Evolutionary conservation across 2,329 filamentous ascomycete species (phyloP), one percentile per base, ranked within the genome.

Genomic region (Nannizziopsis barbatae): DNA sequence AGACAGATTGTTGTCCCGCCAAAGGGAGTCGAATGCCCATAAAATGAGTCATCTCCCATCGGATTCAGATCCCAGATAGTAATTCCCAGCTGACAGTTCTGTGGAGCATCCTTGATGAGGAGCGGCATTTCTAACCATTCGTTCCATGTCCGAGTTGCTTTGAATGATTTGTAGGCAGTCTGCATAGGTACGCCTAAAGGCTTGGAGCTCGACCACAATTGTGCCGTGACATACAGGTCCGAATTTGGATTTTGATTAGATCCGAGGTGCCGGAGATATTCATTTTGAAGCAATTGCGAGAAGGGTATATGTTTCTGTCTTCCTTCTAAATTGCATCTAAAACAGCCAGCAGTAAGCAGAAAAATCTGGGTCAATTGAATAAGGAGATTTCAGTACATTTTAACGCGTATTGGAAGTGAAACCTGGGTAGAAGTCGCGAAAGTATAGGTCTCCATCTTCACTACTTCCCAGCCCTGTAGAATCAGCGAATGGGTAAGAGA

Each of bases 131-230:
- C 80, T 22, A 98, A 77, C 92, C 93, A 98, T 70, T 96, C 90
- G 63, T 94, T 95, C 92, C 92, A 95, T 62, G 80, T 81, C 50
- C 60, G 57, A 27, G 50, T 80, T 32, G 76, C 77, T 62, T 88
- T 87, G 63, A 98, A 96, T 6, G 86, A 72, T 62, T 88, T 95
- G 69, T 96, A 96, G 18, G 87, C 78, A 2, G 92, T 98, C 65
- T 96, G 90, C 9, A 93, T 77, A 0, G 88, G 85, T 1, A 96
- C 86, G 0, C 89, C 93, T 56, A 98, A 71, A 32, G 90, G 88
- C 64, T 98, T 98, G 22, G 89, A 95, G 59, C 93, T 88, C 10
- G 89, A 86, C 84, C 90, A 98, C 59, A 96, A 77, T 66, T 96
- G 92, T 7, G 83, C 84, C 0, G 89, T 95, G 42, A 94, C 82